These are phyloP conservation scores for Penicillium sp. DNA, from an alignment of 2,329 filamentous ascomycete species.

Conservation along the genomic window DNA sequence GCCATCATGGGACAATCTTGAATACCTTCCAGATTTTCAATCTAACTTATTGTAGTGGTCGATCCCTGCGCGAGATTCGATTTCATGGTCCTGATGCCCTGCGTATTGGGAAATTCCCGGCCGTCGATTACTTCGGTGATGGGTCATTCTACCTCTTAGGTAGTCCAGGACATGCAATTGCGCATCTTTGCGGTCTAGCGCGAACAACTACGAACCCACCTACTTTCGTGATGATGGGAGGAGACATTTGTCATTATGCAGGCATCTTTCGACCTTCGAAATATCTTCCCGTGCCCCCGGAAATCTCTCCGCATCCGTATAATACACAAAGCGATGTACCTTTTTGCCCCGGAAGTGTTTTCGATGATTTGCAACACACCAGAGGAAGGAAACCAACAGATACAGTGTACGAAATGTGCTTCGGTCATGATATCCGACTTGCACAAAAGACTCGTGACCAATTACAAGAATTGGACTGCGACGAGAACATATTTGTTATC, in stretches of 20 bases:
- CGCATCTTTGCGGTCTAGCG: constrained; percentile 25
- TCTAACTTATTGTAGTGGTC: neutral
- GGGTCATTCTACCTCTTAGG: constrained; percentile 56
- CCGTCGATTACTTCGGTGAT: constrained; percentile 56
- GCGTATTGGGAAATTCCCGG: constrained; percentile 37
- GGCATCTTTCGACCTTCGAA: constrained; percentile 33
- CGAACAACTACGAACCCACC: constrained; percentile 14
- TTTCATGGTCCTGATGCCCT: constrained; percentile 5
- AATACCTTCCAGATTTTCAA: no score
- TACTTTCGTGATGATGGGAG: constrained; percentile 31
- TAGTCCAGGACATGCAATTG: constrained; percentile 27
- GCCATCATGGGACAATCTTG: no score
- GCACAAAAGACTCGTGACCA: no score
- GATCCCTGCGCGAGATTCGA: constrained; percentile 22
- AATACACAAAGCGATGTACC: no score
- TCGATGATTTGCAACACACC: no score
- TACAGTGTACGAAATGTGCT: no score
- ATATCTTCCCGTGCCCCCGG: constrained; percentile 18
- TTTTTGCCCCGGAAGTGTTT: no score
- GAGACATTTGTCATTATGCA: constrained; percentile 27
- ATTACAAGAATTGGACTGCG: no score
- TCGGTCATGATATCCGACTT: no score
- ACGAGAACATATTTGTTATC: no score
- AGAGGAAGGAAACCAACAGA: no score
- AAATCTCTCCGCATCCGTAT: no score